Percentiles rank a stretch among this genome's conserved stretches.
Evolutionary conservation across 2,329 filamentous ascomycete species (phyloP).

Genomic region (Trichophyton schoenleinii): DNA sequence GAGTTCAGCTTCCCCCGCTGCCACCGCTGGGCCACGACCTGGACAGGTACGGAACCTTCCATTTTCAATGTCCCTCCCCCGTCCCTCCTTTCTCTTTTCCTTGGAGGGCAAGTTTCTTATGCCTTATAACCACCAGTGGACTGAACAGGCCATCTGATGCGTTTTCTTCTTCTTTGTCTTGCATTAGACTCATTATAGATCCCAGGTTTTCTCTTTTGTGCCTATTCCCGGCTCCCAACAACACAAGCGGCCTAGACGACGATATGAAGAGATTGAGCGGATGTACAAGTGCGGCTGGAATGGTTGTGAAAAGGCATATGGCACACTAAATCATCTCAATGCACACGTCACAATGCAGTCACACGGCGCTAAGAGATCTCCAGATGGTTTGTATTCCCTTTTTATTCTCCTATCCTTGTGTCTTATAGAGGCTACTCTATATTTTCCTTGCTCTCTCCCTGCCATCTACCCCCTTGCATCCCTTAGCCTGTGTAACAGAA

Average conservation of each 20-base stretch:
- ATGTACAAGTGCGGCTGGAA: conserved; percentile 99
- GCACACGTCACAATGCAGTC: conserved; percentile 99
- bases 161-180: conserved; percentile 7
- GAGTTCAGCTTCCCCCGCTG: conserved; percentile 47
- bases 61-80: neutral
- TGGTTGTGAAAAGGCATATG: conserved; percentile 96
- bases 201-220: conserved; percentile 94
- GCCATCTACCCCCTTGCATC: conserved; percentile 20
- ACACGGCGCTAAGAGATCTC: conserved; percentile 85
- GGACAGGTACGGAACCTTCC: conserved; percentile 45
- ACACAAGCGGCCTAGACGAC: conserved; percentile 82
- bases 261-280: conserved; percentile 96
- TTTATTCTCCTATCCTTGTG: conserved; percentile 6
- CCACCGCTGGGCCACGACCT: conserved; percentile 48
- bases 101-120: conserved; percentile 4
- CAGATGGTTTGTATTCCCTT: conserved; percentile 63
- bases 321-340: conserved; percentile 92
- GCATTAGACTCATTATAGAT: conserved; percentile 36
- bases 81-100: neutral
- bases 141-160: conserved; percentile 17
- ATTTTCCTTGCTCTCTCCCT: conserved; percentile 18
- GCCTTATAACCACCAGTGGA: conserved; percentile 7
- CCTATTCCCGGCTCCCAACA: conserved; percentile 94
- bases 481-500: conserved; percentile 37
- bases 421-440: neutral